A percentile compares a stretch with the other conserved stretches of the same genome.
phyloP scores from a whole-genome alignment of 306 rosid genomes.

The Pyrus bretschneideri region DNA sequence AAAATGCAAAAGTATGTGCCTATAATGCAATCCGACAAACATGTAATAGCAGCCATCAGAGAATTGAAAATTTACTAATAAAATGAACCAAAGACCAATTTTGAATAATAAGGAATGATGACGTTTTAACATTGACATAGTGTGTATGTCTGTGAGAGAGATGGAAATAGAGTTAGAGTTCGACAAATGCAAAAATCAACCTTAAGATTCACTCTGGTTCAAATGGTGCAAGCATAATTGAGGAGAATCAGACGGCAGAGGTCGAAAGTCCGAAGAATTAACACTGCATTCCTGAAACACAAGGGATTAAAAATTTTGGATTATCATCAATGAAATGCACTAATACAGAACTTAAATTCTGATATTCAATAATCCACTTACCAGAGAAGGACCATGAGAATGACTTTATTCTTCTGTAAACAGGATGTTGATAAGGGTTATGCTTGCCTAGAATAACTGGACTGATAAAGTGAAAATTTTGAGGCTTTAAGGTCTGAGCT shows the following conservation, averaged over 20 bases:
- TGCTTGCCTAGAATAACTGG: too few relatives aligned
- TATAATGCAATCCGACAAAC: conserved; percentile 42
- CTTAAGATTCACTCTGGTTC: conserved; percentile 79
- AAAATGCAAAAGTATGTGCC: too few relatives aligned
- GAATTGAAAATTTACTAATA: conserved; percentile 43
- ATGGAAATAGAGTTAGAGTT: not conserved
- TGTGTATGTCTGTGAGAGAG: not conserved
- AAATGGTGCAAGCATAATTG: conserved; percentile 80
- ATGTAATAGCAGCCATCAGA: conserved; percentile 71
- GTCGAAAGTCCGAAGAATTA: conserved; percentile 74
- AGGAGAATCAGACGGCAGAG: conserved; percentile 62
- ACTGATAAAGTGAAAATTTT: too few relatives aligned
- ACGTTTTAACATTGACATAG: not conserved
- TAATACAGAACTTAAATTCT: too few relatives aligned
- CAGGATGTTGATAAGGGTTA: too few relatives aligned
- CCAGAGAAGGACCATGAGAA: too few relatives aligned
- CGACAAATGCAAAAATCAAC: conserved; percentile 19
- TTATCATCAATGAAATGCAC: not conserved
- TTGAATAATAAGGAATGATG: not conserved
- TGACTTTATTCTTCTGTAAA: too few relatives aligned
- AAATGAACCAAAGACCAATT: conserved; percentile 22
- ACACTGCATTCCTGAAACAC: conserved; percentile 60
- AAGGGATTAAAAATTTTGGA: conserved; percentile 14
- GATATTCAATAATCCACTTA: conserved; percentile 3
- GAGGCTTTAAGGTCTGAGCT: too few relatives aligned